phyloP scores from a whole-genome alignment of 2,329 filamentous ascomycete genomes.

The Coniochaeta sp. region DNA sequence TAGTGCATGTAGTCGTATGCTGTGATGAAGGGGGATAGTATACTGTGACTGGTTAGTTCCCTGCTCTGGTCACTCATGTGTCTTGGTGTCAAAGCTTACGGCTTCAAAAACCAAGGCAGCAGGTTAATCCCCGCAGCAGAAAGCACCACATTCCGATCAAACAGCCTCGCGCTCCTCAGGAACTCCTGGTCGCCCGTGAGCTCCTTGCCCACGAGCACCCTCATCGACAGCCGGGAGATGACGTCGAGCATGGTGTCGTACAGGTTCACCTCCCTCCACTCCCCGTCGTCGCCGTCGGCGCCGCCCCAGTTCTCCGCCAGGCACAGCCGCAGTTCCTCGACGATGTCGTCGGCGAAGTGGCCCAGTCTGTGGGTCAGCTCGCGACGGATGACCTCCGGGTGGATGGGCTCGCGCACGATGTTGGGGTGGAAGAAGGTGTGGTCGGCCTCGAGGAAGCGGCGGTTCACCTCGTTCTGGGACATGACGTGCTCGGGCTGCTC shows the following conservation, averaged over 20 bases:
- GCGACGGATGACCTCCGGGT: constrained; percentile 23
- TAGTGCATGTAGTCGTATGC: constrained; percentile 24
- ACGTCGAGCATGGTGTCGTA: constrained; percentile 24
- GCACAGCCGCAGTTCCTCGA: constrained; percentile 20
- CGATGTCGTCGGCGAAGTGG: constrained; percentile 20
- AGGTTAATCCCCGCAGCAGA: constrained; percentile 21
- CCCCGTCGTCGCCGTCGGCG: constrained; percentile 15
- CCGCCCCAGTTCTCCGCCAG: constrained; percentile 23
- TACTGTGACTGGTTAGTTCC: constrained; percentile 10
- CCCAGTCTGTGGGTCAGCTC: constrained; percentile 23
- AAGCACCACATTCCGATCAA: constrained; percentile 22
- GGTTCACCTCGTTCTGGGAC: constrained; percentile 24
- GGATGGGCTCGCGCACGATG: constrained; percentile 21
- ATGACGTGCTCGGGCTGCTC: constrained; percentile 23
- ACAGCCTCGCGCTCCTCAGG: constrained; percentile 14
- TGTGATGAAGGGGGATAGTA: constrained; percentile 21
- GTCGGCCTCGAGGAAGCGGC: constrained; percentile 25
- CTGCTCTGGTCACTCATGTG: too few species aligned
- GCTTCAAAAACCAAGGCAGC: constrained; percentile 21
- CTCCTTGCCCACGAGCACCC: constrained; percentile 23
- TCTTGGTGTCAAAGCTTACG: constrained; percentile 18
- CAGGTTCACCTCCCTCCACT: constrained; percentile 23
- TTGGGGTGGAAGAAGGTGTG: constrained; percentile 24
- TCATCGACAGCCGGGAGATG: constrained; percentile 21
- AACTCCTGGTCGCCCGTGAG: constrained; percentile 21